Conservation (phyloP, 2,329 filamentous ascomycete genomes). For the Claviceps sp. region DNA sequence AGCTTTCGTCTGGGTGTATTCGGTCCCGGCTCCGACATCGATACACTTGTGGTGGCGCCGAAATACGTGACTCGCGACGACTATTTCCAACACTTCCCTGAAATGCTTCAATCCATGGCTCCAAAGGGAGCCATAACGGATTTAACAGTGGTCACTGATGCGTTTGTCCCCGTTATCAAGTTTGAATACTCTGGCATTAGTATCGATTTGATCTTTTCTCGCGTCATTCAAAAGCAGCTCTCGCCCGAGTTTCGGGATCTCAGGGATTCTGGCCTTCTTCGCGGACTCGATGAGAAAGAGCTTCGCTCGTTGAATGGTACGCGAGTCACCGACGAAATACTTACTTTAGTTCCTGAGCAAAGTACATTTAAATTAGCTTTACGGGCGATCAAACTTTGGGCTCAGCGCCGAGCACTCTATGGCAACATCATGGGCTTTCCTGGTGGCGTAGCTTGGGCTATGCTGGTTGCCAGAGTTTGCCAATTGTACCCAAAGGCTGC, state of each 20-base stretch:
- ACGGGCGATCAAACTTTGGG: slow-evolving; percentile 92
- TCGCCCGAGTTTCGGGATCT: slow-evolving; percentile 54
- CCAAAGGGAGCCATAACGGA: slow-evolving; percentile 70
- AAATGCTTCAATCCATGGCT: slow-evolving; percentile 62
- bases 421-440: slow-evolving; percentile 95
- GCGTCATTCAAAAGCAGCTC: slow-evolving; percentile 58
- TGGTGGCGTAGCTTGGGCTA: slow-evolving; percentile 94
- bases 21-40: slow-evolving; percentile 93
- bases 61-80: slow-evolving; percentile 80
- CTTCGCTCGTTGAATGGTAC: slow-evolving; percentile 87
- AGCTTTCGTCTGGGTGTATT: slow-evolving; percentile 92
- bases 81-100: slow-evolving; percentile 85
- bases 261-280: slow-evolving; percentile 70
- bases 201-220: slow-evolving; percentile 85
- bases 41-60: slow-evolving; percentile 84
- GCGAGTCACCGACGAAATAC: slow-evolving; percentile 83
- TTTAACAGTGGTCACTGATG: slow-evolving; percentile 72
- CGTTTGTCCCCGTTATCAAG: slow-evolving; percentile 95
- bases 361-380: slow-evolving; percentile 82
- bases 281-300: slow-evolving; percentile 75
- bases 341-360: slow-evolving; percentile 75
- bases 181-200: slow-evolving; percentile 83
- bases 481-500: slow-evolving; percentile 92
- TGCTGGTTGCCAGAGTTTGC: slow-evolving; percentile 90
- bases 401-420: slow-evolving; percentile 81